Percentiles rank a stretch among this genome's conserved stretches.
phyloP scores from a whole-genome alignment of 2,329 filamentous ascomycete genomes.

The Penicillium vulpinum region DNA sequence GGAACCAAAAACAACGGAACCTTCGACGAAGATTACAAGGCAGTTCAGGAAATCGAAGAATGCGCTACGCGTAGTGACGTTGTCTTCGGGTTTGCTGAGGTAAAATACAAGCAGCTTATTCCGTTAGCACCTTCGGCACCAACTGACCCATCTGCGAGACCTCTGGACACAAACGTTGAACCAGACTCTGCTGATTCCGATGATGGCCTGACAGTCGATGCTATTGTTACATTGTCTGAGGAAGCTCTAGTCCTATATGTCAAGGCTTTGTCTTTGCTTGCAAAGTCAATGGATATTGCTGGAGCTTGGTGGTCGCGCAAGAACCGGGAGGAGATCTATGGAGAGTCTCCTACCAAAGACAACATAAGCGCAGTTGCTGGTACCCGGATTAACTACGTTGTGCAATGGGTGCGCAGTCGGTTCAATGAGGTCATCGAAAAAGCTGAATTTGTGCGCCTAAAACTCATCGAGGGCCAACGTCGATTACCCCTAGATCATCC shows the following conservation, averaged over 20 bases:
- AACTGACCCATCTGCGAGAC: slow-evolving; percentile 32
- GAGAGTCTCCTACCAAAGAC: slow-evolving; percentile 47
- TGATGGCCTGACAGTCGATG: slow-evolving; percentile 79
- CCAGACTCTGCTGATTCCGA: slow-evolving; percentile 54
- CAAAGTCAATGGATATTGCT: slow-evolving; percentile 93
- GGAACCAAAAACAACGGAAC: slow-evolving; percentile 62
- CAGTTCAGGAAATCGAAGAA: slow-evolving; percentile 83
- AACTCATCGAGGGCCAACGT: slow-evolving; percentile 81
- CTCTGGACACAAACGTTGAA: slow-evolving; percentile 35
- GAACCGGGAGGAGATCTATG: slow-evolving; percentile 62
- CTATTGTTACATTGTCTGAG: slow-evolving; percentile 82
- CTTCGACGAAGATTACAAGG: slow-evolving; percentile 75
- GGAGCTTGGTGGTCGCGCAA: slow-evolving; percentile 87
- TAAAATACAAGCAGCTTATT: slow-evolving; percentile 97
- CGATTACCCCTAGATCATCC: slow-evolving; percentile 81
- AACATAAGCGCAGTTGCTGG: slow-evolving; percentile 55
- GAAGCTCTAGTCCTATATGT: slow-evolving; percentile 95
- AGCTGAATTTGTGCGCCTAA: slow-evolving; percentile 87
- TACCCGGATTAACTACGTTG: slow-evolving; percentile 82
- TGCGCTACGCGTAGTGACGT: slow-evolving; percentile 91
- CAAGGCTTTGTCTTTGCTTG: slow-evolving; percentile 84
- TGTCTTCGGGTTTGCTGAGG: slow-evolving; percentile 95
- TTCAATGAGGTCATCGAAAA: slow-evolving; percentile 99
- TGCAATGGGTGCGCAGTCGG: slow-evolving; percentile 89
- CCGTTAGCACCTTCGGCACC: slow-evolving; percentile 73